A percentile compares a stretch with the other conserved stretches of the same genome.
Evolutionary conservation across 176 grass and related monocot species (phyloP).

Genomic region (Avena sativa): DNA sequence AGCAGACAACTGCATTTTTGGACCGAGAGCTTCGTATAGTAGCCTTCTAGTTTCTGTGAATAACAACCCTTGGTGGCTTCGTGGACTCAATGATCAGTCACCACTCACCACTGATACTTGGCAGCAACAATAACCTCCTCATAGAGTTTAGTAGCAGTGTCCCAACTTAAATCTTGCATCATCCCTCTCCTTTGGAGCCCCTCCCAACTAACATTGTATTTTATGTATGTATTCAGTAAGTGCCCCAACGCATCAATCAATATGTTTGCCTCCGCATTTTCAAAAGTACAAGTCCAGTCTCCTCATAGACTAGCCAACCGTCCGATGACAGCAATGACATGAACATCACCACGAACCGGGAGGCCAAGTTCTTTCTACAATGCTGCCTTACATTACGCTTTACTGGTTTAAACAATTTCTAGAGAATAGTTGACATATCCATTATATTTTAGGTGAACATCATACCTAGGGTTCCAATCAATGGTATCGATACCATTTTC

Average conservation of each 20-base stretch:
- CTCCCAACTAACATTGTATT: conserved; percentile 88
- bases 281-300: conserved; percentile 78
- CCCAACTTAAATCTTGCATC: conserved; percentile 96
- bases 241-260: conserved; percentile 84
- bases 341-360: conserved; percentile 62
- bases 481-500: conserved; percentile 88
- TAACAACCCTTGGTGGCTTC: neutral
- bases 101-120: conserved; percentile 84
- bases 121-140: conserved; percentile 80
- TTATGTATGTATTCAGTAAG: conserved; percentile 79
- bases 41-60: too few species aligned
- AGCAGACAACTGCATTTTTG: conserved; percentile 18
- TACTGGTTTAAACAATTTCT: conserved; percentile 69
- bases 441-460: conserved; percentile 76
- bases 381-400: conserved; percentile 83
- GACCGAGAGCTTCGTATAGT: neutral
- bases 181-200: conserved; percentile 85
- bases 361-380: conserved; percentile 83
- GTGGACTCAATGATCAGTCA: neutral
- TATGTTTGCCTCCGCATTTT: conserved; percentile 73
- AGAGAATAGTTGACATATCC: conserved; percentile 83
- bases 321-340: conserved; percentile 83
- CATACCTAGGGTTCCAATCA: conserved; percentile 83
- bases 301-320: conserved; percentile 82
- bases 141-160: conserved; percentile 78